Evolutionary conservation across 257 asterid species (phyloP).

Genomic region (Solanum virginianum): DNA sequence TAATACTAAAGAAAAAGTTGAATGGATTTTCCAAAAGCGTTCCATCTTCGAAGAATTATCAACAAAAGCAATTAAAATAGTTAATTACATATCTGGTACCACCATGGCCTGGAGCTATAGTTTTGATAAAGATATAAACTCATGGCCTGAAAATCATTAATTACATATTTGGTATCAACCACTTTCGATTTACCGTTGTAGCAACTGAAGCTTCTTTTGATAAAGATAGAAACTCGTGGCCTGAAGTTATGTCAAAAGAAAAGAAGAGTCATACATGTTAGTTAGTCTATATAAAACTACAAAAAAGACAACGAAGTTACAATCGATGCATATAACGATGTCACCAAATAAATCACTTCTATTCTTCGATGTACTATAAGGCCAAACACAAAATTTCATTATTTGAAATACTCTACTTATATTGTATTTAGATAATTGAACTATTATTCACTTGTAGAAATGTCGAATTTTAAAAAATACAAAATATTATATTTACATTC

Average conservation of each 20-base stretch:
- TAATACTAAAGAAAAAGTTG: not conserved
- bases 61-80: not conserved
- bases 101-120: too few species aligned
- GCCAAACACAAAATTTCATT: not conserved
- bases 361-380: not conserved
- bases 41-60: not conserved
- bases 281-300: not conserved
- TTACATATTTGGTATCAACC: rapidly evolving
- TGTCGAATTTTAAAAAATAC: too few species aligned
- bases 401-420: not conserved
- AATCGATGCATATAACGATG: not conserved
- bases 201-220: not conserved
- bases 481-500: too few species aligned
- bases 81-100: too few species aligned
- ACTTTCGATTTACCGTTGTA: not conserved
- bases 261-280: not conserved
- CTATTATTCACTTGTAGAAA: not conserved
- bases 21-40: not conserved
- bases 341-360: not conserved
- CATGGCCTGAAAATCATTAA: not conserved
- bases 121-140: too few species aligned
- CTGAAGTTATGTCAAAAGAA: not conserved
- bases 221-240: not conserved
- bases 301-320: not conserved
- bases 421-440: not conserved